Base-by-base conservation (phyloP, 257 asterid genomes). In the Petunia axillaris region DNA sequence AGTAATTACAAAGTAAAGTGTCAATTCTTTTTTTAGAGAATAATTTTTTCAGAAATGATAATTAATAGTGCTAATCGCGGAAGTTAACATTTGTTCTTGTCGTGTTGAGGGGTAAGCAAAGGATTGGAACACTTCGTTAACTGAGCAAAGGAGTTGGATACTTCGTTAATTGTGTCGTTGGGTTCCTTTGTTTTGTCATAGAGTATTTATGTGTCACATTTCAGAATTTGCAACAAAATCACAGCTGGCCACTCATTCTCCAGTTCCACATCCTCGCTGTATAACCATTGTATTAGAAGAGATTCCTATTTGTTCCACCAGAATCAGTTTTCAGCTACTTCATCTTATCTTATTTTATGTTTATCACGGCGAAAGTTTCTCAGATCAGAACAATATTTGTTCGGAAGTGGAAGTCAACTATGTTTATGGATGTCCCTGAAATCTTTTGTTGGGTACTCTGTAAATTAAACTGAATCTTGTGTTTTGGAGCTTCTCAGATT, bases 211-310 rank as follows among this genome's bases (percentile, higher is more conserved):
- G 43, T 25, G 25, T 25, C 68, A 36, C 68, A 10, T 63, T 6
- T 63, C 68, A 63, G 10, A 63, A 63, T 43, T 3, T 63, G 14
- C 15, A 63, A 36, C 40, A 63, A 25, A 38, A 63, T 63, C 44
- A 36, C 68, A 37, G 36, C 63, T 57, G 68, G 44, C 68, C 67
- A 36, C 68, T 63, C n/a, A 63, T 63, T 63, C 68, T 63, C 44
- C 68, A 63, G 41, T 63, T 63, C 68, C 37, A 36, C 44, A 37
- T 63, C 44, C n/a, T 63, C 41, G 5, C 37, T 63, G 43, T 63
- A 57, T 57, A 36, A 63, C 41, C 68, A 37, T 37, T 63, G 44
- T 63, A 63, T 63, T 63, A 37, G 43, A 36, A 63, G 68, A 63
- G 68, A 8, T 36, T 9, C 62, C 43, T 63, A 63, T 63, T 9